Percentiles rank a stretch among this genome's conserved stretches.
Evolutionary conservation across 129 eudicot genomes (phyloP).

Genomic region (Sambucus nigra): DNA sequence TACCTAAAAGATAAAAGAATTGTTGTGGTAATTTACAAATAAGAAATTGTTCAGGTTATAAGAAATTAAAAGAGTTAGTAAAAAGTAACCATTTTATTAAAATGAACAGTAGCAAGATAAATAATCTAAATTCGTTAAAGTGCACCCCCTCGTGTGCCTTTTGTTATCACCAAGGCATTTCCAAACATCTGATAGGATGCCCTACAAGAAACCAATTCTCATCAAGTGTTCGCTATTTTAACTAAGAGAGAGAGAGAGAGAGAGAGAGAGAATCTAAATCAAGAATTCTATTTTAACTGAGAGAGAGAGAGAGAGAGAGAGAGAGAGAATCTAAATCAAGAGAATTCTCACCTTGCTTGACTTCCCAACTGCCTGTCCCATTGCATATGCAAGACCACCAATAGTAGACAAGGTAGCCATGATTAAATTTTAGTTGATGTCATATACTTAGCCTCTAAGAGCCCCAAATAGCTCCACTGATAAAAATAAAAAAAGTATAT

Average conservation of each 20-base stretch:
- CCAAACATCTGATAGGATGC: conserved; percentile 75
- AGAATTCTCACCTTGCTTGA: conserved; percentile 68
- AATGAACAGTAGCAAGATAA: conserved; percentile 97
- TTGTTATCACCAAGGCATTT: conserved; percentile 97
- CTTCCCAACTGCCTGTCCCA: conserved; percentile 91
- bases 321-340: background rate
- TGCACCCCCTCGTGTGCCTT: conserved; percentile 88
- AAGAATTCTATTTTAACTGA: background rate
- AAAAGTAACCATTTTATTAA: conserved; percentile 80
- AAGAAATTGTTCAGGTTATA: background rate
- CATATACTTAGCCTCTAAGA: conserved; percentile 72
- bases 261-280: background rate
- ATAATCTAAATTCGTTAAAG: conserved; percentile 72
- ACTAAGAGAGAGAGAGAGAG: background rate
- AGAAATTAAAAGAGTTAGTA: background rate
- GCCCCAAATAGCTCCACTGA: conserved; percentile 96
- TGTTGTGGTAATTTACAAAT: background rate
- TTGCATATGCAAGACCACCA: conserved; percentile 88
- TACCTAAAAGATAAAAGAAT: conserved; percentile 29
- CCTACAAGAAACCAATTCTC: conserved; percentile 38
- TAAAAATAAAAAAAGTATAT: background rate
- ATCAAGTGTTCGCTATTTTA: background rate
- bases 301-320: background rate
- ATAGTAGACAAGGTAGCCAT: conserved; percentile 71
- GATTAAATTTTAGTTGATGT: conserved; percentile 88